Percentiles rank a stretch among this genome's conserved stretches.
These are phyloP conservation scores for Trypanosoma grayi DNA, from an alignment of 208 protist genomes.

Conservation along the genomic window DNA sequence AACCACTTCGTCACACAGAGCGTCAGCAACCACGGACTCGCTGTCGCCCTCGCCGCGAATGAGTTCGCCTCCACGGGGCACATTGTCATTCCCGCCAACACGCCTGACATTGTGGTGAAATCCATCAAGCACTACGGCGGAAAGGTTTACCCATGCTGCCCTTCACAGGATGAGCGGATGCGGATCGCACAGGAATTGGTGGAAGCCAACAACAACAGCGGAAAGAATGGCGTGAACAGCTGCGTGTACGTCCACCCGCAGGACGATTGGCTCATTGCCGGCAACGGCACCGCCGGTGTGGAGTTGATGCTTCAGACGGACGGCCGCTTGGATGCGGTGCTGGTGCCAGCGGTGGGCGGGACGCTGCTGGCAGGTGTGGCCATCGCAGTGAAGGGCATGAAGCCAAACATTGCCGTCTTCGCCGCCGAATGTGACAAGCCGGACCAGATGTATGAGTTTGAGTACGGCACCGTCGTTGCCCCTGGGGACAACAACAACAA, in stretches of 20 bases:
- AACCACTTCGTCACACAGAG: constrained; percentile 87
- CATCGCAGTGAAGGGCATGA: constrained; percentile 87
- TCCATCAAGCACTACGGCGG: constrained; percentile 70
- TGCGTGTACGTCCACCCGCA: constrained; percentile 87
- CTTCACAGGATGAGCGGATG: constrained; percentile 48
- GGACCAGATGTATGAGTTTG: constrained; percentile 9
- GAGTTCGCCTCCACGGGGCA: constrained; percentile 73
- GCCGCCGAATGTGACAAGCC: constrained; percentile 70
- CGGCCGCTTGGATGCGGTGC: constrained; percentile 73
- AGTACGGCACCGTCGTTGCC: not conserved
- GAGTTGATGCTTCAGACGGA: constrained; percentile 89
- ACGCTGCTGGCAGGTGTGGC: constrained; percentile 86
- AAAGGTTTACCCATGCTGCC: constrained; percentile 38
- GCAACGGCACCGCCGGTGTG: constrained; percentile 84
- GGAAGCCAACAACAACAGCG: constrained; percentile 34
- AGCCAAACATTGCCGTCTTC: constrained; percentile 84
- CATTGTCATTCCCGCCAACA: constrained; percentile 87
- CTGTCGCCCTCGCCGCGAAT: constrained; percentile 83
- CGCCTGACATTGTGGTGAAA: constrained; percentile 68
- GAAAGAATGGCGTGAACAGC: constrained; percentile 50
- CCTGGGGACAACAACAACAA: not conserved
- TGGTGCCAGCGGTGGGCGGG: constrained; percentile 88
- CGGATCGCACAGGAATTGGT: constrained; percentile 34
- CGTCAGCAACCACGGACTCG: constrained; percentile 92
- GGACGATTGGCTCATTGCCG: constrained; percentile 89